phyloP scores from a whole-genome alignment of 305 asterid genomes.

The Withania somnifera region DNA sequence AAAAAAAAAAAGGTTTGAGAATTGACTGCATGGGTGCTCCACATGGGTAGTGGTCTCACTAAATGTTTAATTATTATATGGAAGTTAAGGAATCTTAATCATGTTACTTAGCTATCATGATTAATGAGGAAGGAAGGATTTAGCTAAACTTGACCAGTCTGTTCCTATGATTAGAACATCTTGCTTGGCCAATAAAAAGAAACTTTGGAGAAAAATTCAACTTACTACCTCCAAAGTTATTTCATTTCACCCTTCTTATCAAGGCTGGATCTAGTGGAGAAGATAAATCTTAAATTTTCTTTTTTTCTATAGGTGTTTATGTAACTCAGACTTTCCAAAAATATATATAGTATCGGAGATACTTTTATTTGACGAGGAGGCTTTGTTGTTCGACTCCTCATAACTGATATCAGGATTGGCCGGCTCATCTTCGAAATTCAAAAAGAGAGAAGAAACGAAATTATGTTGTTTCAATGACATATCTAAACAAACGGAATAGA shows the following conservation, averaged over 20 bases:
- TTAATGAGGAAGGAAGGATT: neutral
- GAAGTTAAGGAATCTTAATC: neutral
- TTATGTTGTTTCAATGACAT: no score
- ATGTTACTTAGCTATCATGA: neutral
- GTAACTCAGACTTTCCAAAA: no score
- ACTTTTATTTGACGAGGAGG: no score
- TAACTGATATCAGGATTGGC: no score
- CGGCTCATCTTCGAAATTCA: no score
- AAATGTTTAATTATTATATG: neutral
- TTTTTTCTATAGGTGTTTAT: no score
- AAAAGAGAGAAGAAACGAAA: no score
- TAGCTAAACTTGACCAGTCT: neutral
- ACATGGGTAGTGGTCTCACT: neutral
- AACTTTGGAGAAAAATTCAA: neutral
- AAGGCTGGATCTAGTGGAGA: neutral
- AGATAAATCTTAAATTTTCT: no score
- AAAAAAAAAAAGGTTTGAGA: no score
- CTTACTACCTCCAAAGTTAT: neutral
- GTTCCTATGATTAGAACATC: neutral
- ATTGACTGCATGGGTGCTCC: neutral
- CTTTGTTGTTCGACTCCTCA: no score
- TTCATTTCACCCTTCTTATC: neutral
- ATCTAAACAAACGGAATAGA: no score
- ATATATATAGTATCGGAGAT: no score
- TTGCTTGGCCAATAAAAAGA: neutral